Evolutionary conservation across 1,139 yeast genomes (phyloP).

Genomic region (Taphrina wiesneri): DNA sequence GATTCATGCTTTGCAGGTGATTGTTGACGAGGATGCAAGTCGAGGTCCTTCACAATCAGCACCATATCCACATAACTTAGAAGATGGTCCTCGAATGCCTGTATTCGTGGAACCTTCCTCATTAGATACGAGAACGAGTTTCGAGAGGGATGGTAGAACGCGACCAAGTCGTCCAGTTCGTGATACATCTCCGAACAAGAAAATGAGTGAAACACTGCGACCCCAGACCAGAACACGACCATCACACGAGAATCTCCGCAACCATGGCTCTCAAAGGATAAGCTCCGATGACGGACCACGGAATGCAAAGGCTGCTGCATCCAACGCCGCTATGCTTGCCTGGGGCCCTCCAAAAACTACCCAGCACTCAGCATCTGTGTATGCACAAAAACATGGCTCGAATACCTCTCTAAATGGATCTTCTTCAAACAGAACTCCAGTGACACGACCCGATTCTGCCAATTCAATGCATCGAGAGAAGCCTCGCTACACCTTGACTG

Average conservation of each 20-base stretch:
- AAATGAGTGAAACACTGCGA: constrained; percentile 28
- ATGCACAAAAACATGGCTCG: constrained; percentile 15
- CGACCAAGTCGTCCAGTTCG: constrained; percentile 6
- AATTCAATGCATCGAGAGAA: constrained; percentile 11
- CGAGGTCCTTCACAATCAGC: not conserved
- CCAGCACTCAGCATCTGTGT: not conserved
- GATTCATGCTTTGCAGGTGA: constrained; percentile 25
- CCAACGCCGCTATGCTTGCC: constrained; percentile 34
- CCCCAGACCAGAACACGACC: constrained; percentile 17
- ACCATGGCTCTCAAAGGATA: not conserved
- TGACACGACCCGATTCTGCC: constrained; percentile 3
- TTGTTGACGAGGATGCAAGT: constrained; percentile 20
- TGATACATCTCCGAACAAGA: constrained; percentile 21
- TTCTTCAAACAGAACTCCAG: not conserved
- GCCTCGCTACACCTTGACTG: constrained; percentile 24
- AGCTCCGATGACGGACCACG: constrained; percentile 19
- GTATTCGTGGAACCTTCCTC: constrained; percentile 20
- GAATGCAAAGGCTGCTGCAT: constrained; percentile 31
- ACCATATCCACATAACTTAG: not conserved
- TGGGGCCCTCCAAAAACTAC: constrained; percentile 26
- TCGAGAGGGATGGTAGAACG: constrained; percentile 10
- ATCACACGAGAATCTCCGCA: constrained; percentile 6
- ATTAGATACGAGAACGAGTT: constrained; percentile 5
- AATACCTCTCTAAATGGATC: constrained; percentile 13
- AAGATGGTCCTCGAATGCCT: constrained; percentile 8